Percentiles rank a stretch among this genome's conserved stretches.
Conservation (phyloP, 2,329 filamentous ascomycete genomes). For the Apiospora marii region DNA sequence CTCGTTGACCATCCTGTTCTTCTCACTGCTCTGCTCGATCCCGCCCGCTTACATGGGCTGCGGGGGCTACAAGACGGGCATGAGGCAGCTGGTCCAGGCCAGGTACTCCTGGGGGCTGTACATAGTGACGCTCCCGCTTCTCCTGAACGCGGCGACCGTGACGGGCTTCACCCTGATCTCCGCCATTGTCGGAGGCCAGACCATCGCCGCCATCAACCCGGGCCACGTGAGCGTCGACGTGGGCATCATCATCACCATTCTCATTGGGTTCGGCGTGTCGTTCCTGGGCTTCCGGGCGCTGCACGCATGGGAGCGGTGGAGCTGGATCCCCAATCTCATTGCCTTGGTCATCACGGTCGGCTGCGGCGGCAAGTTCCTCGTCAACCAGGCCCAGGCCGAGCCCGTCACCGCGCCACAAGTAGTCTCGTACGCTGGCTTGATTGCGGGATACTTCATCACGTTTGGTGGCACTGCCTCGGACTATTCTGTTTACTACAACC, state of each 20-base stretch:
- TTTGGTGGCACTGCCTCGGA: constrained; percentile 65
- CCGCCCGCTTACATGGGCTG: constrained; percentile 64
- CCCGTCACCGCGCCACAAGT: constrained; percentile 37
- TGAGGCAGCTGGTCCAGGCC: constrained; percentile 68
- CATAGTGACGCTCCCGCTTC: constrained; percentile 57
- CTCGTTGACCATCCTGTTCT: constrained; percentile 66
- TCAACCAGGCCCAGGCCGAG: constrained; percentile 31
- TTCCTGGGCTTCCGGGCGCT: constrained; percentile 63
- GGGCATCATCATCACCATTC: constrained; percentile 63
- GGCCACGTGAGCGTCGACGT: constrained; percentile 54
- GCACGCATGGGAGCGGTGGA: constrained; percentile 63
- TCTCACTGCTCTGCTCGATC: constrained; percentile 59
- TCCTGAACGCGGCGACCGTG: constrained; percentile 64
- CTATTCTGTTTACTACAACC: constrained; percentile 63
- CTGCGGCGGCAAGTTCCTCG: constrained; percentile 59
- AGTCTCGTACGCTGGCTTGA: constrained; percentile 54
- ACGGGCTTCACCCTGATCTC: constrained; percentile 65
- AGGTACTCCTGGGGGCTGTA: constrained; percentile 67
- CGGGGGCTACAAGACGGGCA: constrained; percentile 62
- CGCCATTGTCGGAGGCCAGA: constrained; percentile 63
- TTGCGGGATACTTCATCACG: constrained; percentile 61
- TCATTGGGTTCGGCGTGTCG: constrained; percentile 61
- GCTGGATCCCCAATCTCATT: constrained; percentile 63
- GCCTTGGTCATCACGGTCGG: constrained; percentile 60
- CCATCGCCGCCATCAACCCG: constrained; percentile 55